Evolutionary conservation across 257 asterid genomes (phyloP).

Genomic region (Jacaranda copaia): DNA sequence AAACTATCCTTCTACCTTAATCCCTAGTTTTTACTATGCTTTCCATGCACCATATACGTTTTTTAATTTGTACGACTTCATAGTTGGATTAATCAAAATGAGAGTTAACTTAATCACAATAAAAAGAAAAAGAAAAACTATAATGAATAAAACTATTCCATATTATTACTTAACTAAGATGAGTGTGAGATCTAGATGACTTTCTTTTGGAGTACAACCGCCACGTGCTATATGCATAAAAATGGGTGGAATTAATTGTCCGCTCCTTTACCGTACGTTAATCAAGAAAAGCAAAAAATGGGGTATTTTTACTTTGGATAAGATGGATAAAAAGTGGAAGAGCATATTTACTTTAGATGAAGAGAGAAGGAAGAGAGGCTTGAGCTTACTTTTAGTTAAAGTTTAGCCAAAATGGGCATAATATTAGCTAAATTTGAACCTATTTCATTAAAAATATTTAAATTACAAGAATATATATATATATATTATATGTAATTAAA

Average conservation of each 20-base stretch:
- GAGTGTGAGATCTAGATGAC: neutral
- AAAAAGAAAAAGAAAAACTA: neutral
- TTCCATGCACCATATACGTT: too few species aligned
- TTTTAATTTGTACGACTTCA: too few species aligned
- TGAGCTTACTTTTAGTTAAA: neutral
- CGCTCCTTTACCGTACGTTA: neutral
- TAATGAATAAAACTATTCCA: too few species aligned
- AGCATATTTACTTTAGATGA: conserved; percentile 1
- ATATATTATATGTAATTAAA: neutral
- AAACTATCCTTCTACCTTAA: too few species aligned
- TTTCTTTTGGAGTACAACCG: too few species aligned
- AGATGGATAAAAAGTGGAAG: neutral
- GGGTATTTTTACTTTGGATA: neutral
- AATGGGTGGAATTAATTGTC: neutral
- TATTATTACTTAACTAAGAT: too few species aligned
- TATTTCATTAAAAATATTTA: neutral
- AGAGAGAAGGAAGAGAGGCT: neutral
- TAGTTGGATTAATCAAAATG: too few species aligned
- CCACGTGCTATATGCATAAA: too few species aligned
- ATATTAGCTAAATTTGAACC: neutral
- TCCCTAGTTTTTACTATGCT: too few species aligned
- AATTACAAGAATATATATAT: neutral
- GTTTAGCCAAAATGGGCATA: neutral
- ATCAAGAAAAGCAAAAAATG: neutral
- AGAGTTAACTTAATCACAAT: too few species aligned